A percentile compares a stretch with the other conserved stretches of the same genome.
These are phyloP conservation scores for Phytophthora vignae DNA, from an alignment of 352 stramenopile species.

Conservation along the genomic window DNA sequence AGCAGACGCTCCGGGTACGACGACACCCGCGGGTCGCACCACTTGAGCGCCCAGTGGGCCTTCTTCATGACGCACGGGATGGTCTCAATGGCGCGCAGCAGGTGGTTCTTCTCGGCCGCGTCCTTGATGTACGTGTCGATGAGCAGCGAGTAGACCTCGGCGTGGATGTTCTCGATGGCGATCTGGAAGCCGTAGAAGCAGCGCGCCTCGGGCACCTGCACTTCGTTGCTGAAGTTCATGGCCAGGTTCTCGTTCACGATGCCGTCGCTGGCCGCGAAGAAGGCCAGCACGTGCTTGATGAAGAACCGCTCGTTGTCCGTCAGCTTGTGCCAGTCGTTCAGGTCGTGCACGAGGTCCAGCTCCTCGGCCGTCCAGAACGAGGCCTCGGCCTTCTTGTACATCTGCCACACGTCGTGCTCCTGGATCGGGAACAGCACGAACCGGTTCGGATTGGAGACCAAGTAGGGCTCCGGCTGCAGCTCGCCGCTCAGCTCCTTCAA, in stretches of 20 bases:
- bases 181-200: conserved; percentile 99
- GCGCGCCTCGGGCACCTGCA: conserved; percentile 96
- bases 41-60: conserved; percentile 76
- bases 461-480: conserved; percentile 91
- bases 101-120: conserved; percentile 90
- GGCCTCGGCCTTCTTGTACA: conserved; percentile 99
- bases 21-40: conserved; percentile 93
- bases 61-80: conserved; percentile 98
- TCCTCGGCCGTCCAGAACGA: conserved; percentile 99
- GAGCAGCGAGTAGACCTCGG: conserved; percentile 98
- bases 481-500: conserved; percentile 86
- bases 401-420: conserved; percentile 97
- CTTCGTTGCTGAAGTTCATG: conserved; percentile 98
- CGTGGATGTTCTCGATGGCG: conserved; percentile 99
- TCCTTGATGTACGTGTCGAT: conserved; percentile 99
- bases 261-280: conserved; percentile 98
- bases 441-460: conserved; percentile 95
- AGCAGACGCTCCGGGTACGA: conserved; percentile 97
- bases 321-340: conserved; percentile 95
- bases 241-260: conserved; percentile 99
- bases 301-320: conserved; percentile 97
- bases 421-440: conserved; percentile 99
- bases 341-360: conserved; percentile 96
- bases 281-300: conserved; percentile 98
- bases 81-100: conserved; percentile 98